phyloP scores from a whole-genome alignment of 306 rosid genomes.

The Leucaena leucocephala region DNA sequence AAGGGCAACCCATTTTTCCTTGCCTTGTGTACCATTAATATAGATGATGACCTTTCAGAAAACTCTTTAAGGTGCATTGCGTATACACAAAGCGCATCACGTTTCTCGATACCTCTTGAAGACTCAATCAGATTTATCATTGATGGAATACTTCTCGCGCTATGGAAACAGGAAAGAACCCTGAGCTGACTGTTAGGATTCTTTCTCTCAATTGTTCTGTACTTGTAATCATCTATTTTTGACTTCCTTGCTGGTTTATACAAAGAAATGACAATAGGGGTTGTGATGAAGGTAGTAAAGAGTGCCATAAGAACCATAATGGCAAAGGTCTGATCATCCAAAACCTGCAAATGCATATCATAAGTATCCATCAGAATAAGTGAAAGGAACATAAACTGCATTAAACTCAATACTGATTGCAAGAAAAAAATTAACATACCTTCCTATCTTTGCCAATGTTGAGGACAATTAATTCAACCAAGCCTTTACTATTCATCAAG shows the following conservation, averaged over 20 bases:
- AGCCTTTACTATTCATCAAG: slow-evolving; percentile 87
- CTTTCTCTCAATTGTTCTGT: slow-evolving; percentile 63
- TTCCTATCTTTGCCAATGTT: slow-evolving; percentile 90
- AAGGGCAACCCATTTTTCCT: slow-evolving; percentile 82
- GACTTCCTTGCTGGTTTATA: slow-evolving; percentile 65
- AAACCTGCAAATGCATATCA: slow-evolving; percentile 60
- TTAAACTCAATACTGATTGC: slow-evolving; percentile 20
- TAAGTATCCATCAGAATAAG: slow-evolving; percentile 16
- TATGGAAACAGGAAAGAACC: slow-evolving; percentile 72
- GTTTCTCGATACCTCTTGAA: slow-evolving; percentile 72
- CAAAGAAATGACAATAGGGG: slow-evolving; percentile 67
- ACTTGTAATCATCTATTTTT: slow-evolving; percentile 53
- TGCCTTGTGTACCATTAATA: slow-evolving; percentile 77
- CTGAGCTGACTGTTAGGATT: slow-evolving; percentile 57
- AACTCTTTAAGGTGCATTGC: slow-evolving; percentile 88
- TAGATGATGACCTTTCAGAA: slow-evolving; percentile 84
- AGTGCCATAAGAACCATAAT: slow-evolving; percentile 93
- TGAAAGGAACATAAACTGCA: neutral
- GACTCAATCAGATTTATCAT: slow-evolving; percentile 73
- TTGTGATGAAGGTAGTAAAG: slow-evolving; percentile 81
- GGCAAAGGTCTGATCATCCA: slow-evolving; percentile 91
- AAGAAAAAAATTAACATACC: slow-evolving; percentile 47
- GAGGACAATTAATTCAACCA: slow-evolving; percentile 91
- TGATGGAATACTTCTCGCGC: slow-evolving; percentile 70
- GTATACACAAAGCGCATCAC: slow-evolving; percentile 65